Percentiles rank a stretch among this genome's conserved stretches.
phyloP scores from a whole-genome alignment of 2,329 filamentous ascomycete genomes.

The Talaromyces sp. region DNA sequence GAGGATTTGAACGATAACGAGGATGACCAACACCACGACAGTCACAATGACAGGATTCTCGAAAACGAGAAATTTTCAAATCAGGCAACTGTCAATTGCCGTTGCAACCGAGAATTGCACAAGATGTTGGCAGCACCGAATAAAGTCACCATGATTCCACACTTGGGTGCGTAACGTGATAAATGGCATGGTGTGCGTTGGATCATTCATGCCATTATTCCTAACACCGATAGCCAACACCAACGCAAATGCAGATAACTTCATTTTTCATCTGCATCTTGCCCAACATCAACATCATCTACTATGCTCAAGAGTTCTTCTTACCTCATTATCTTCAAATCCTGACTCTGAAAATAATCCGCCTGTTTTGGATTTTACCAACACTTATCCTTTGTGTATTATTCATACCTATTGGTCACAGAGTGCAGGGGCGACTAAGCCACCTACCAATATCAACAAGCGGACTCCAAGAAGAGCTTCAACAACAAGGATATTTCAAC shows the following conservation, averaged over 20 bases:
- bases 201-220: not conserved
- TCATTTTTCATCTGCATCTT: not conserved
- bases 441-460: not conserved
- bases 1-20: no score
- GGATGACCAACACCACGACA: not conserved
- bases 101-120: not conserved
- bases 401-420: not conserved
- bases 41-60: not conserved
- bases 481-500: no score
- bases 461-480: not conserved
- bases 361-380: no score
- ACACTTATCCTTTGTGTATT: not conserved
- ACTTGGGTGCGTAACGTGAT: not conserved
- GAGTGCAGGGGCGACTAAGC: not conserved
- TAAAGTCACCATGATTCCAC: not conserved
- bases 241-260: no score
- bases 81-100: no score
- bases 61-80: not conserved
- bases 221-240: no score
- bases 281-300: not conserved
- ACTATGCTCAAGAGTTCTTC: not conserved
- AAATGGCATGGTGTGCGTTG: no score
- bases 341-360: not conserved
- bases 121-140: not conserved
- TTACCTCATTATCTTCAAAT: not conserved